Base-by-base conservation (phyloP, 1,284 basidiomycete species). In the Caloboletus firmus region DNA sequence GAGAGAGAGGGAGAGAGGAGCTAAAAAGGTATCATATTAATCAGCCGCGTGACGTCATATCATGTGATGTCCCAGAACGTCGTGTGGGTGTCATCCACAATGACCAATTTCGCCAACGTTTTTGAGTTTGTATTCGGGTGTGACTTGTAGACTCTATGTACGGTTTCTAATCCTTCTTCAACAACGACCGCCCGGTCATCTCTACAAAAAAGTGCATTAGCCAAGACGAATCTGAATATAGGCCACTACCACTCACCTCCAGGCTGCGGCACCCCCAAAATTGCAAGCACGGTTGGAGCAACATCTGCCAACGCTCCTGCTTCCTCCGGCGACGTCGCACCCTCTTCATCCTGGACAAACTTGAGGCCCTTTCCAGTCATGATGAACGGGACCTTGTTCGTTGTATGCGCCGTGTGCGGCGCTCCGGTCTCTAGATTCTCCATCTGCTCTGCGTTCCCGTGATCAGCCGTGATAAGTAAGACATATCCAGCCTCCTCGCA, bases 381-480 rank as follows among this genome's bases (percentile, higher is more conserved):
- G 67, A 89, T 89, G 76, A 89, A 87, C 20, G 87, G 87, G n/a
- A 89, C 93, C 26, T 83, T 82, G 75, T 94, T 94, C 59, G 87
- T 87, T 45, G 89, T 91, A 65, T 91, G 90, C 18, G 91, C 90
- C 2, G 90, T 93, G 72, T 94, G 91, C 18, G 92, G 92, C 46
- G 83, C 85, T 28, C 90, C 90, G 2, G 91, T 94, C 60, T 85
- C 79, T 6, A 79, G 79, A 73, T 95, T 91, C 59, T 87, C 76
- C 93, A 96, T 96, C 76, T 95, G 91, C 70, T 93, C 90, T 26
- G 90, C 93, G 68, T 95, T 95, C 17, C 93, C 93, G 69, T 95
- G 93, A 70, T 95, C 93, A n/a, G 93, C 85, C 7, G 93, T 95
- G 71, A 96, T 79, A 62, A 91, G 77, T 32, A 96, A 78, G 35